Evolutionary conservation across 257 asterid genomes (phyloP).

Genomic region (Rauvolfia tetraphylla): DNA sequence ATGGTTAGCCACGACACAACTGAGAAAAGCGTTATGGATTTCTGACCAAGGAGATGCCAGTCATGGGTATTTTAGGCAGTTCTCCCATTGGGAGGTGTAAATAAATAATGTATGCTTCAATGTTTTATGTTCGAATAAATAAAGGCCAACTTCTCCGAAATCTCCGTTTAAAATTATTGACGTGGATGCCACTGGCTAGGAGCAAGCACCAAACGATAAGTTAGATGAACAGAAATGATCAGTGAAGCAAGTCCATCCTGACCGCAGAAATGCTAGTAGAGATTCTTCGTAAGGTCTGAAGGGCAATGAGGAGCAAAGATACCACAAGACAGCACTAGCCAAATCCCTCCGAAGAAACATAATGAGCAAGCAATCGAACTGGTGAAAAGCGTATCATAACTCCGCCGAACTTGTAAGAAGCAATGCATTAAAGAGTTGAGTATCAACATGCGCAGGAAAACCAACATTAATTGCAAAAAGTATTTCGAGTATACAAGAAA

Average conservation of each 20-base stretch:
- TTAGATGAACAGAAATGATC: no score
- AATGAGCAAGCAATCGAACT: no score
- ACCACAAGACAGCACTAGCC: neutral
- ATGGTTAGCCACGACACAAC: neutral
- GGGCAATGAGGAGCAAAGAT: neutral
- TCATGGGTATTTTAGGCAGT: neutral
- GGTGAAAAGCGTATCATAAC: neutral
- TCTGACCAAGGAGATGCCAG: neutral
- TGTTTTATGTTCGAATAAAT: no score
- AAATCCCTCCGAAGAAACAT: neutral
- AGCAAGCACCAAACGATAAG: no score
- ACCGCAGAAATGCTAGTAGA: no score
- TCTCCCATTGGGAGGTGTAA: neutral
- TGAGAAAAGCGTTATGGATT: neutral
- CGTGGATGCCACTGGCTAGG: no score
- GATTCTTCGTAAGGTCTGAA: no score
- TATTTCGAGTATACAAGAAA: constrained; percentile 2
- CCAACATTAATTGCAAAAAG: neutral
- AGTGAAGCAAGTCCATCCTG: no score
- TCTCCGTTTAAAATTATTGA: no score
- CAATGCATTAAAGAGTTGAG: neutral
- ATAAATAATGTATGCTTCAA: neutral
- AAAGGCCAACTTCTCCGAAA: no score
- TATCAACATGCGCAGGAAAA: neutral
- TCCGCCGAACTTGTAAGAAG: neutral